Evolutionary conservation across 768 basidiomycete species (phyloP).

Genomic region (Tricholomella constricta): DNA sequence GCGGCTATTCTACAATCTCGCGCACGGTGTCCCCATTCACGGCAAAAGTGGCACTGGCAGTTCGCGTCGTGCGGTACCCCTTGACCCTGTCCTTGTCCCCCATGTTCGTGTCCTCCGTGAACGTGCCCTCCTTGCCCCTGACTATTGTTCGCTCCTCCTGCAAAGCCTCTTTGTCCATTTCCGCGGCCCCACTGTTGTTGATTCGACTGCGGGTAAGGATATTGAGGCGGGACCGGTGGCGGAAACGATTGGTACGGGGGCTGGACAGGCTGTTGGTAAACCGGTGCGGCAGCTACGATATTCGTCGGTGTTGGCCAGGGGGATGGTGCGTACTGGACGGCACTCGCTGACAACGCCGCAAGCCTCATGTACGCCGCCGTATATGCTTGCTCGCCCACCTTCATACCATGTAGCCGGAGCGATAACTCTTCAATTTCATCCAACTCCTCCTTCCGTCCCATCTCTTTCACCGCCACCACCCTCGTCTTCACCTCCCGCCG

Average conservation of each 20-base stretch:
- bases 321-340: neutral
- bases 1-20: neutral
- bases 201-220: neutral
- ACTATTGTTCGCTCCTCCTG: neutral
- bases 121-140: neutral
- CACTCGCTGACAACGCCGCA: neutral
- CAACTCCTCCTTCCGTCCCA: neutral
- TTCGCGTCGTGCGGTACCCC: neutral
- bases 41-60: neutral
- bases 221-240: neutral
- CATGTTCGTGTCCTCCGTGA: neutral
- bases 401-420: neutral
- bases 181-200: neutral
- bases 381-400: neutral
- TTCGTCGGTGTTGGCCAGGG: neutral
- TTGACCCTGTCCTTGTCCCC: neutral
- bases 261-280: too few species aligned
- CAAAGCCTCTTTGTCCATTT: too few species aligned
- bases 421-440: neutral
- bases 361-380: neutral
- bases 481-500: neutral
- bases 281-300: neutral
- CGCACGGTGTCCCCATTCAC: neutral
- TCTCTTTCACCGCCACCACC: neutral
- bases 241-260: neutral